phyloP scores from a whole-genome alignment of 176 grass and related monocot genomes.

The Chrysopogon serrulatus region DNA sequence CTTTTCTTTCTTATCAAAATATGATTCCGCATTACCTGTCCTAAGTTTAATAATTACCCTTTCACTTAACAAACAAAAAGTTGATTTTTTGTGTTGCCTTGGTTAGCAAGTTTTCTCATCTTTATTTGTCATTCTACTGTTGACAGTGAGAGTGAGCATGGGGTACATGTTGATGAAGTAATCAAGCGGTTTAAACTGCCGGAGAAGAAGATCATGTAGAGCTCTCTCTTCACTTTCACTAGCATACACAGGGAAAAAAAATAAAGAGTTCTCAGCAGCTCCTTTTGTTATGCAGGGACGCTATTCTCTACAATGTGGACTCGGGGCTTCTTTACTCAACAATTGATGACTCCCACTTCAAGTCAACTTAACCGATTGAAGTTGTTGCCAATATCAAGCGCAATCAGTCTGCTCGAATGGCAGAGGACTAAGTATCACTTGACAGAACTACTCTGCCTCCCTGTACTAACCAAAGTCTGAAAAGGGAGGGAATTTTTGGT shows the following conservation, averaged over 20 bases:
- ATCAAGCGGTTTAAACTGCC: conserved; percentile 47
- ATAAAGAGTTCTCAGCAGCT: neutral
- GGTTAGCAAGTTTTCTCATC: neutral
- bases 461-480: neutral
- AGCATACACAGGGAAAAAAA: neutral
- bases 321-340: conserved; percentile 72
- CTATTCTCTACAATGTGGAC: conserved; percentile 48
- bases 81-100: neutral
- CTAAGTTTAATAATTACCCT: neutral
- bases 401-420: neutral
- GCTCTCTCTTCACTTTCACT: neutral
- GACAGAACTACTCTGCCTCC: neutral
- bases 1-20: neutral
- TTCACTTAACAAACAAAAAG: neutral
- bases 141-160: conserved; percentile 69
- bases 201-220: conserved; percentile 44
- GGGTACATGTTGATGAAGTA: conserved; percentile 80
- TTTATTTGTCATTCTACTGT: neutral
- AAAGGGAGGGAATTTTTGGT: neutral
- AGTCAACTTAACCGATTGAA: conserved; percentile 45
- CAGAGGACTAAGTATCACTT: neutral
- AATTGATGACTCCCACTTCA: conserved; percentile 80
- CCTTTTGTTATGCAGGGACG: conserved; percentile 54
- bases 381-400: neutral
- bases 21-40: neutral